A percentile compares a stretch with the other conserved stretches of the same genome.
Conservation (phyloP, 2,329 filamentous ascomycete genomes). For the Penicillium glabrum region DNA sequence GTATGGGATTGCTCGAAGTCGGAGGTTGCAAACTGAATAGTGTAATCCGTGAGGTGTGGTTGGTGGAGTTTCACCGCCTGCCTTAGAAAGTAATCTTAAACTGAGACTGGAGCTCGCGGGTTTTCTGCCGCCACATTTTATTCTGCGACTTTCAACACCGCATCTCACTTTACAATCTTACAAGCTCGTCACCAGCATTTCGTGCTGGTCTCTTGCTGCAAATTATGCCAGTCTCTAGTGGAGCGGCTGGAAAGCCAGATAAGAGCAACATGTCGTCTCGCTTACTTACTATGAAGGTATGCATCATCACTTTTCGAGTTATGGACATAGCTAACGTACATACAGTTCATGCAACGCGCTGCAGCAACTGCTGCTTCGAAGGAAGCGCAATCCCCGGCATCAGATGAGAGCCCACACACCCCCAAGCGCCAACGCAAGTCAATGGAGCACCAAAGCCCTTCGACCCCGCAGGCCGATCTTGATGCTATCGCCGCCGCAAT, state of each 20-base stretch:
- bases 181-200: not conserved
- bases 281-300: conserved; percentile 82
- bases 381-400: conserved; percentile 46
- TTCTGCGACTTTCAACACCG: not conserved
- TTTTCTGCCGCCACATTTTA: conserved; percentile 24
- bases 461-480: conserved; percentile 35
- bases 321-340: conserved; percentile 1
- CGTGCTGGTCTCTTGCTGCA: not conserved
- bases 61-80: conserved; percentile 23
- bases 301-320: not conserved
- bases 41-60: conserved; percentile 32
- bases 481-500: conserved; percentile 42
- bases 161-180: not conserved
- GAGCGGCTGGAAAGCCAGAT: conserved; percentile 56
- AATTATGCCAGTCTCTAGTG: conserved; percentile 37
- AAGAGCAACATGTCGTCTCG: conserved; percentile 76
- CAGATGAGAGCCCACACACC: conserved; percentile 43
- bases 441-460: conserved; percentile 16
- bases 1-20: conserved; percentile 2
- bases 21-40: conserved; percentile 15
- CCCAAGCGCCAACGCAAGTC: conserved; percentile 40
- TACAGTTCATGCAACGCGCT: conserved; percentile 85
- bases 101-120: not conserved
- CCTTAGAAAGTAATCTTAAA: not conserved
- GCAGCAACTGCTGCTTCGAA: conserved; percentile 57